Base-by-base conservation (phyloP, 345 rosid species). In the Citropsis articulata region DNA sequence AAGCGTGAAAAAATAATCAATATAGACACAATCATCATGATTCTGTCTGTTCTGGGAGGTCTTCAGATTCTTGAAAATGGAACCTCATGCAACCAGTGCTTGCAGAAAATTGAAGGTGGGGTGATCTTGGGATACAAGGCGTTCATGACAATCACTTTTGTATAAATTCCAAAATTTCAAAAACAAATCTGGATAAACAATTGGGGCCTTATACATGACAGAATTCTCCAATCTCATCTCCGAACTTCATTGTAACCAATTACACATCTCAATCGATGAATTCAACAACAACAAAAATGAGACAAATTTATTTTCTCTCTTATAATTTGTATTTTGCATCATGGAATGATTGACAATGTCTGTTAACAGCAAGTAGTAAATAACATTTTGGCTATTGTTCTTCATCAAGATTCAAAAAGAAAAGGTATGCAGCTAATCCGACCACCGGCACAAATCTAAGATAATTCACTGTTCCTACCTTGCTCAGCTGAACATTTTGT, bases 381-480 rank as follows among this genome's bases (percentile, higher is more conserved):
- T 18, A 14, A 18, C 6, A 53, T 59, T 59, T 68, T 18, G 38
- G 66, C 76, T 76, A 79, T 22, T 6, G 35, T 27, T 87, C 89
- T 75, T 87, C 88, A 0, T 90, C 90, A 57, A 74, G 75, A 77
- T 89, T 83, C 81, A 92, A 85, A 81, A 83, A 90, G 75, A 92
- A 84, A 75, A 92, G 92, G 80, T 94, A 92, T 38, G 86, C 77
- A 78, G 86, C 63, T 72, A 96, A 87, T 75, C 99, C 99, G 66
- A 88, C 80, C 64, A 94, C 97, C 9, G 98, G 98, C 79, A 94
- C 75, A 78, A 91, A 92, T 84, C 94, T 83, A 75, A 94, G 89
- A 85, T 87, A 89, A 18, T 80, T 90, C 77, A 94, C 88, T 50
- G 87, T 38, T 57, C 68, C 84, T 22, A 81, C 79, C 84, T 88